Percentiles rank a stretch among this genome's conserved stretches.
These are phyloP conservation scores for Penicillium verrucosum DNA, from an alignment of 2,329 filamentous ascomycete species.

Conservation along the genomic window DNA sequence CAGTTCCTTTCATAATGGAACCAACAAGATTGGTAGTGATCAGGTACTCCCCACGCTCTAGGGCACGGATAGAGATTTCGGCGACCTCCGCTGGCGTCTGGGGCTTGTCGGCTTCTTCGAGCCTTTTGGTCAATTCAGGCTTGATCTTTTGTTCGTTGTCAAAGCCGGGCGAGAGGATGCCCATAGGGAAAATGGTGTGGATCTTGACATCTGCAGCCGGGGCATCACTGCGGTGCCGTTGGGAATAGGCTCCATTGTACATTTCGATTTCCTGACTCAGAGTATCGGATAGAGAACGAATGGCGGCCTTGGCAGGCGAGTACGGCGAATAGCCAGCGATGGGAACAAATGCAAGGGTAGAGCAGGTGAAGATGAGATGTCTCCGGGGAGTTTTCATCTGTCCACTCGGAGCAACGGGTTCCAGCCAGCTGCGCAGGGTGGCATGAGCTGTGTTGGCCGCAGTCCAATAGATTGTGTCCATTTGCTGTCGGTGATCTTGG, in stretches of 20 bases:
- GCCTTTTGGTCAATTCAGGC: slow-evolving; percentile 70
- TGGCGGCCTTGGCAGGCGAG: slow-evolving; percentile 76
- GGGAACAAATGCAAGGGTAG: slow-evolving; percentile 69
- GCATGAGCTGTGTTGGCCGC: slow-evolving; percentile 82
- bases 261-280: slow-evolving; percentile 79
- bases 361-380: slow-evolving; percentile 86
- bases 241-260: slow-evolving; percentile 65
- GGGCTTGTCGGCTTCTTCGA: slow-evolving; percentile 79
- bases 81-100: slow-evolving; percentile 80
- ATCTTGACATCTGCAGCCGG: slow-evolving; percentile 68
- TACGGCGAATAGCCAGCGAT: slow-evolving; percentile 82
- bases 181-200: slow-evolving; percentile 79
- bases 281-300: slow-evolving; percentile 78
- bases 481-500: slow-evolving; percentile 67
- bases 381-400: slow-evolving; percentile 44
- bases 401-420: slow-evolving; percentile 30
- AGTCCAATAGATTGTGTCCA: slow-evolving; percentile 92
- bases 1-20: slow-evolving; percentile 63
- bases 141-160: slow-evolving; percentile 75
- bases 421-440: slow-evolving; percentile 71
- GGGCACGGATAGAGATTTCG: slow-evolving; percentile 61
- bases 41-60: slow-evolving; percentile 78
- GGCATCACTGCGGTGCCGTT: slow-evolving; percentile 35
- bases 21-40: slow-evolving; percentile 74
- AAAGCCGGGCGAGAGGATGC: slow-evolving; percentile 73